Conservation (phyloP, 106 monocot genomes). For the Iris macrosiphon region DNA sequence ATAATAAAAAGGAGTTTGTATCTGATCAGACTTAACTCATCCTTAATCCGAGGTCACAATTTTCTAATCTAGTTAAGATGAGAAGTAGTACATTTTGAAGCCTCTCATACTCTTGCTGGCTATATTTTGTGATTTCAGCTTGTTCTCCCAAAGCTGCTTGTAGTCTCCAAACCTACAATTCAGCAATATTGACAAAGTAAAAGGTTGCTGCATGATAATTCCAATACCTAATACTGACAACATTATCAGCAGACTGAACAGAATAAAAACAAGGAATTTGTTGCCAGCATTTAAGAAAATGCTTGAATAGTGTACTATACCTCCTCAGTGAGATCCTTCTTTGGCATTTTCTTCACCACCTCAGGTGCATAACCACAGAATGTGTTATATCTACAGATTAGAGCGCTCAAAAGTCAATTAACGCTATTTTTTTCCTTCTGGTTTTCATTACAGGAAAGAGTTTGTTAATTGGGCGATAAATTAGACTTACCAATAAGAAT, state of each 20-base stretch:
- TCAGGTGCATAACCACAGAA: constrained; percentile 96
- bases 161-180: constrained; percentile 80
- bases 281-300: neutral
- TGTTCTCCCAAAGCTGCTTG: constrained; percentile 97
- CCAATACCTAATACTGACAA: neutral
- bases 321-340: constrained; percentile 93
- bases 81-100: constrained; percentile 79
- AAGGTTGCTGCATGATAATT: no score
- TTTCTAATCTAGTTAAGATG: constrained; percentile 1
- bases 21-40: no score
- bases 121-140: constrained; percentile 89
- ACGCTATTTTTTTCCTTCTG: no score
- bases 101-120: constrained; percentile 88
- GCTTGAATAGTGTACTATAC: constrained; percentile 18
- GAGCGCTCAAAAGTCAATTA: neutral
- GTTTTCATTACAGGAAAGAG: no score
- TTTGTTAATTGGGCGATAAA: no score
- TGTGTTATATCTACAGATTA: constrained; percentile 68
- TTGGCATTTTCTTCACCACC: constrained; percentile 98
- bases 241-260: neutral
- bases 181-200: neutral
- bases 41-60: neutral
- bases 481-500: no score
- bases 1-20: no score
- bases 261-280: neutral